phyloP scores from a whole-genome alignment of 2,329 filamentous ascomycete genomes.

The Raffaelea albimanens region DNA sequence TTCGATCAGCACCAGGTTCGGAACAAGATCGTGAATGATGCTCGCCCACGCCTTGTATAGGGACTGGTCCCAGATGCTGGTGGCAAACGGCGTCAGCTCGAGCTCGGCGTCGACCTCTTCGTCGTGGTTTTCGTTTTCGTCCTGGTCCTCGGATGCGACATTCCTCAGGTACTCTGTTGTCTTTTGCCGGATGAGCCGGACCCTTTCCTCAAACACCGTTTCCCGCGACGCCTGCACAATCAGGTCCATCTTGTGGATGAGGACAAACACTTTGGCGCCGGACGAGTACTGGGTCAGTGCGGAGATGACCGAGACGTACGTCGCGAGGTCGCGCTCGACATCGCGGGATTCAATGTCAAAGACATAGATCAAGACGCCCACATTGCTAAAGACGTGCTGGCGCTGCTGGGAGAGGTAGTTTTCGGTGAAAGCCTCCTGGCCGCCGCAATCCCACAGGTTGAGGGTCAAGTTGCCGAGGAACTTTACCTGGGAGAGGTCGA shows the following conservation, averaged over 20 bases:
- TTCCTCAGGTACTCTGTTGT: constrained; percentile 46
- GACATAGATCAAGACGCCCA: constrained; percentile 96
- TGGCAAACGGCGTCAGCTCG: constrained; percentile 80
- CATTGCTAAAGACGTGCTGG: constrained; percentile 91
- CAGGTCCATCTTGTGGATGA: constrained; percentile 98
- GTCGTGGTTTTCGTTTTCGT: background rate
- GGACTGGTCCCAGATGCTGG: constrained; percentile 97
- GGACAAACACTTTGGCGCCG: constrained; percentile 77
- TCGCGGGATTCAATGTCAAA: constrained; percentile 97
- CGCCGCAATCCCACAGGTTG: constrained; percentile 98
- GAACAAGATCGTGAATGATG: constrained; percentile 97
- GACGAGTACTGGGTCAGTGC: constrained; percentile 80
- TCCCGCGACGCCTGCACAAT: constrained; percentile 73
- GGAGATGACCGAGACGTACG: constrained; percentile 82
- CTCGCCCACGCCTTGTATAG: constrained; percentile 97
- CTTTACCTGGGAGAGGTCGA: constrained; percentile 96
- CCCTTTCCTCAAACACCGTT: constrained; percentile 75
- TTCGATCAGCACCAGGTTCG: constrained; percentile 83
- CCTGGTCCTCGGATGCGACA: constrained; percentile 21
- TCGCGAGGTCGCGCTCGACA: constrained; percentile 84
- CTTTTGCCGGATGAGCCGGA: constrained; percentile 65
- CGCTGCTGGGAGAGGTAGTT: constrained; percentile 95
- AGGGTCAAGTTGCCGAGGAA: constrained; percentile 96
- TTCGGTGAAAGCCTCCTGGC: constrained; percentile 97
- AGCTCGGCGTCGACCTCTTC: constrained; percentile 28